phyloP scores from a whole-genome alignment of 768 basidiomycete species.

The Lyophyllum atratum region DNA sequence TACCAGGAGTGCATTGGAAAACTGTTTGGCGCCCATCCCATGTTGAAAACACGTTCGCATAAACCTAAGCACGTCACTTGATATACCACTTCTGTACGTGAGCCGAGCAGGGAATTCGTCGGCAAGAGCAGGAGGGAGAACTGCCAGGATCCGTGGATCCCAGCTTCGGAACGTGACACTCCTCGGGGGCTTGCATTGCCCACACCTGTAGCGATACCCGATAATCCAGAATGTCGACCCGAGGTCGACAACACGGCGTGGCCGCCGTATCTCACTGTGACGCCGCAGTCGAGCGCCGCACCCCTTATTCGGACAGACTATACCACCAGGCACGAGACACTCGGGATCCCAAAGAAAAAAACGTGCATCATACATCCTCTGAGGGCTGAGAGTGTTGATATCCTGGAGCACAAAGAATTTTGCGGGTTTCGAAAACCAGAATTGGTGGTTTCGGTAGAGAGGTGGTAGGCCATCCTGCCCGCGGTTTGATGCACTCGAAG shows the following conservation, averaged over 20 bases:
- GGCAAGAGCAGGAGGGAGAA: conserved; percentile 5
- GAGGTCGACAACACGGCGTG: conserved; percentile 14
- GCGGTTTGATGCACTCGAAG: background rate
- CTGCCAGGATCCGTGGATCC: conserved; percentile 8
- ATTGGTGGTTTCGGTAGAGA: conserved; percentile 2
- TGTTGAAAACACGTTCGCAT: conserved; percentile 21
- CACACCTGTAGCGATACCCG: conserved; percentile 10
- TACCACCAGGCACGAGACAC: background rate
- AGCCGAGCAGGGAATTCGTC: conserved; percentile 22
- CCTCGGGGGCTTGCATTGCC: background rate
- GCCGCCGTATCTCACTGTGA: conserved; percentile 9
- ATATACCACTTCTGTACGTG: conserved; percentile 21
- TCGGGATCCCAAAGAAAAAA: background rate
- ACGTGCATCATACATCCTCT: background rate
- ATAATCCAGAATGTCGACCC: conserved; percentile 17
- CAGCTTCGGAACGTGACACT: conserved; percentile 13
- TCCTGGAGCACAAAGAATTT: conserved; percentile 1
- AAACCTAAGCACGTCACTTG: conserved; percentile 15
- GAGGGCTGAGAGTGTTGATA: background rate
- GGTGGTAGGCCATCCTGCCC: background rate
- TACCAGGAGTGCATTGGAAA: conserved; percentile 19
- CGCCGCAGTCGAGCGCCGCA: conserved; percentile 6
- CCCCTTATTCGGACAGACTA: background rate
- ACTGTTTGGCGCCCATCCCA: conserved; percentile 26
- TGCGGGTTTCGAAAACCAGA: background rate